Conservation (phyloP, 345 rosid genomes). For the Lumnitzera littorea region DNA sequence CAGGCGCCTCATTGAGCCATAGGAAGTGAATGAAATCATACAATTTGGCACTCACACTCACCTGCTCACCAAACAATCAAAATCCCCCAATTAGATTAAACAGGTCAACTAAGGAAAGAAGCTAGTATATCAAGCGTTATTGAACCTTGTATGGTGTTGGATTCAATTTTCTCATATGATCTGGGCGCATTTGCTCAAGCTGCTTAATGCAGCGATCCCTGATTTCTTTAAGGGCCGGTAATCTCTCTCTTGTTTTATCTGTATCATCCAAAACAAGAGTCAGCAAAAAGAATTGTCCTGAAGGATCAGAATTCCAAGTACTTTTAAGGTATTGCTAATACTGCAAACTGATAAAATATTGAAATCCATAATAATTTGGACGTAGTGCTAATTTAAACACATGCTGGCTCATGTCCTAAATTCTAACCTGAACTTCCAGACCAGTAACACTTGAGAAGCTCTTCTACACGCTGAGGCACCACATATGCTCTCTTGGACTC, state of each 20-base stretch:
- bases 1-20: slow-evolving; percentile 99
- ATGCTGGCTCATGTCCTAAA: background rate
- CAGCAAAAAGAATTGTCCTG: too few relatives aligned
- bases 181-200: slow-evolving; percentile 85
- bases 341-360: too few relatives aligned
- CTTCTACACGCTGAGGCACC: slow-evolving; percentile 83
- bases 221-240: slow-evolving; percentile 58
- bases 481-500: slow-evolving; percentile 96
- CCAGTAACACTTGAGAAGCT: slow-evolving; percentile 91
- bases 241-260: slow-evolving; percentile 60
- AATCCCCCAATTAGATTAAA: background rate
- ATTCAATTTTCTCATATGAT: slow-evolving; percentile 88
- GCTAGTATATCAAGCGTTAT: background rate
- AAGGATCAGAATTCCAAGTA: too few relatives aligned
- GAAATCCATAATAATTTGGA: too few relatives aligned
- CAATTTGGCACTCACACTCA: slow-evolving; percentile 80
- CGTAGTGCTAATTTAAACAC: too few relatives aligned
- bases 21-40: slow-evolving; percentile 94
- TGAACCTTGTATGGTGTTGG: slow-evolving; percentile 96
- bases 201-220: slow-evolving; percentile 83
- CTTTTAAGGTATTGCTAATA: too few relatives aligned
- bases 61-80: slow-evolving; percentile 31
- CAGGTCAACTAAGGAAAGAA: too few relatives aligned
- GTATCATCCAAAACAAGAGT: slow-evolving; percentile 10
- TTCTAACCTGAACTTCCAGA: slow-evolving; percentile 70